Base-by-base conservation (phyloP, 495 filamentous ascomycete genomes). In the Usnea hakonensis region DNA sequence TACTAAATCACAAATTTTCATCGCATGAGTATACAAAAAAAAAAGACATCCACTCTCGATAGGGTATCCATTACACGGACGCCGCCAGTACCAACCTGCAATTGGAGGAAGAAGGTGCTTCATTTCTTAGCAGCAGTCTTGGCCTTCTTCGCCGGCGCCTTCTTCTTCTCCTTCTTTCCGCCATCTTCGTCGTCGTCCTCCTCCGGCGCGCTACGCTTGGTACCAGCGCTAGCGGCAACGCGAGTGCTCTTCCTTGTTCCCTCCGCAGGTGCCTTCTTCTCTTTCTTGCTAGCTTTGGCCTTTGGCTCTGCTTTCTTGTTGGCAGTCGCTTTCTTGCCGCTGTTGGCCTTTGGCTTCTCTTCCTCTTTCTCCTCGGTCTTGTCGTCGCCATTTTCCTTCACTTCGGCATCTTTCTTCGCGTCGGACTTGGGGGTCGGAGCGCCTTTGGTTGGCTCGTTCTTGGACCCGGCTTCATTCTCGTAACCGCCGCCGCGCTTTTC, bases 401-500 rank as follows among this genome's bases (percentile, higher is more conserved):
- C 37, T 55, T 68, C 68, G 17, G 61, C 43, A n/a, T 68, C 55
- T 52, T 70, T 70, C 53, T 70, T 64, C 14, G 60, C 63, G 33
- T 66, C 64, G 36, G 68, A 63, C 52, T 79, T 80, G 21, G 73
- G 66, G 68, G 77, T 66, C 1, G 78, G 80, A 7, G 70, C 66
- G 19, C 79, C 79, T 65, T 76, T 78, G 60, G 73, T 70, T 0
- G 79, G 79, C 66, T 81, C 73, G 52, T 83, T 79, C 63, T 82
- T 81, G 38, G 77, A 80, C 1, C 77, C 77, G 1, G 77, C 62
- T 44, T 78, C 73, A 59, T 83, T 78, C 58, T 80, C 78, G 65
- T 82, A 84, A 21, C 68, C 73, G 7, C 80, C 80, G 14, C 80
- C 79, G 30, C 72, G 70, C 63, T 75, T 75, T 65, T 84, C 80